Evolutionary conservation across 1,284 basidiomycete genomes (phyloP), one percentile per base, ranked within the genome.

Genomic region (Phlebopus sp.): DNA sequence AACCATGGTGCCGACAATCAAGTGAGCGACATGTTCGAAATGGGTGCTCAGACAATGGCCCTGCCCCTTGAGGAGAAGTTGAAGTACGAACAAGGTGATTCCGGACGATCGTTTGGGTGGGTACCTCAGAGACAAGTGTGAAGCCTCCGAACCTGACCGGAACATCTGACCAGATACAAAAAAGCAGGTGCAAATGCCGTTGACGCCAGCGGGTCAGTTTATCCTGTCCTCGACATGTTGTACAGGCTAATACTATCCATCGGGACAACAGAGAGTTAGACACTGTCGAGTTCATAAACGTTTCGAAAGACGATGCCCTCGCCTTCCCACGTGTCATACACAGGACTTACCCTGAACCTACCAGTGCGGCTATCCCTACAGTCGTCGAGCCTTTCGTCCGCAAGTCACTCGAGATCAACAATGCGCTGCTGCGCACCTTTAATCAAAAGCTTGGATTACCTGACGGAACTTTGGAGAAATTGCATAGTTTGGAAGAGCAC

Each of bases 81-180:
- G 70, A 73, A 74, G 47, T 86, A 71, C 53, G 83, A 84, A 55
- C 82, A 85, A 60, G 84, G 85, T 1, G 78, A 86, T 54, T 67
- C 66, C 5, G 84, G 84, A 0, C 66, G 67, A 49, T 84, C 81
- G 0, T 82, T 81, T 47, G 85, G 85, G 78, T 79, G n/a, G 30
- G 47, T 50, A 21, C 25, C 13, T 3, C 25, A 34, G 1, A 4
- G 11, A 17, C 14, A 5, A 21, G 34, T 4, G 7, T n/a, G 34
- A 9, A n/a, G 3, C 9, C 2, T 10, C 13, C 3, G 14, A 8
- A 14, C 15, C 30, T 54, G 25, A 48, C 14, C 3, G 10, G 36
- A 7, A 29, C 44, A 43, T n/a, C 1, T 34, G 15, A 41, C 38
- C 54, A 85, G 84, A 19, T 86, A 86, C 60, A 86, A 86, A 67